Conservation (phyloP, 192 early-diverging fungal species). For the Linnemannia hyalina region DNA sequence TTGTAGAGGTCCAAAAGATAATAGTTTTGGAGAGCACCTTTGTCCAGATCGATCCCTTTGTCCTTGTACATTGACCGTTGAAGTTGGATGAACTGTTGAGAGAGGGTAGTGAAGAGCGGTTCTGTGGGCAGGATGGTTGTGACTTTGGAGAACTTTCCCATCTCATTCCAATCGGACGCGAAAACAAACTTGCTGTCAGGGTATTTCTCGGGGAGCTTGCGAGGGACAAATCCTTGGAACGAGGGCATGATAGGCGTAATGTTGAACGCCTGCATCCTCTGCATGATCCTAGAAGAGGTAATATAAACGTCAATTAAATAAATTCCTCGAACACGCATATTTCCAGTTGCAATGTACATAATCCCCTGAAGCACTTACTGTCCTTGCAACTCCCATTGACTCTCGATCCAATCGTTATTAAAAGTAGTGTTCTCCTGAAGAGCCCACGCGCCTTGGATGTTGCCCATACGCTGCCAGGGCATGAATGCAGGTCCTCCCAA, state of each 20-base stretch:
- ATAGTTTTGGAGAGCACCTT: background rate
- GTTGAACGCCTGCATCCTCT: conserved; percentile 20
- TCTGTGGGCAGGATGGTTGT: conserved; percentile 13
- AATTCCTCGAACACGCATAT: background rate
- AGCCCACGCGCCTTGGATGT: conserved; percentile 41
- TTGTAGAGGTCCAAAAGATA: conserved; percentile 44
- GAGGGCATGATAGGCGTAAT: conserved; percentile 25
- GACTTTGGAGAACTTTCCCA: conserved; percentile 1
- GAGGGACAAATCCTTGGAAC: conserved; percentile 24
- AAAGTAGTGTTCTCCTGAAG: conserved; percentile 19
- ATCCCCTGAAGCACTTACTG: conserved; percentile 14
- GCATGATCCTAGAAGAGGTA: conserved; percentile 19
- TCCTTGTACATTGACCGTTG: conserved; percentile 6
- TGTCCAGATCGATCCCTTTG: background rate
- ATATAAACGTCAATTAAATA: background rate
- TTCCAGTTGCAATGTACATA: background rate
- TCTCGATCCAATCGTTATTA: conserved; percentile 54
- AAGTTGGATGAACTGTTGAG: conserved; percentile 15
- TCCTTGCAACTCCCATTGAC: conserved; percentile 47
- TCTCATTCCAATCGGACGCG: background rate
- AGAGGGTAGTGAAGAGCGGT: background rate
- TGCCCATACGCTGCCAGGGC: conserved; percentile 56
- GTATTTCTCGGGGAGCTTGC: background rate
- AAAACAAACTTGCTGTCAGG: conserved; percentile 5
- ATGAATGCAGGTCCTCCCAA: conserved; percentile 43